These are phyloP conservation scores for Trichophyton benhamiae DNA, from an alignment of 2,329 filamentous ascomycete genomes.

Conservation along the genomic window DNA sequence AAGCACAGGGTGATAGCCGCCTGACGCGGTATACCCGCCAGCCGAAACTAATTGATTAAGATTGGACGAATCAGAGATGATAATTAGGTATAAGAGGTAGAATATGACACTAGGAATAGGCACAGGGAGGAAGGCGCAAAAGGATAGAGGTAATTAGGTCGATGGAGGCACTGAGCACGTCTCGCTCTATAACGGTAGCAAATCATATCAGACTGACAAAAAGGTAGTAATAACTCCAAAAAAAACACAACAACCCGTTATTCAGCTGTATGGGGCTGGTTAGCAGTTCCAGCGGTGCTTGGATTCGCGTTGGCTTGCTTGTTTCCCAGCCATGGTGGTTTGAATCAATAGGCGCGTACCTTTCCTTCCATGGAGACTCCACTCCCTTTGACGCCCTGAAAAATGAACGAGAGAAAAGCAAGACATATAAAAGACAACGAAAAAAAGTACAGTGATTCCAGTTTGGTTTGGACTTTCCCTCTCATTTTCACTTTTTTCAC, in stretches of 20 bases:
- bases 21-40: too few relatives aligned
- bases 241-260: not conserved
- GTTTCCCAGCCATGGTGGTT: not conserved
- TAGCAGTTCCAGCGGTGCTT: not conserved
- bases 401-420: not conserved
- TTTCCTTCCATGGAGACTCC: not conserved
- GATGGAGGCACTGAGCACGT: conserved; percentile 1
- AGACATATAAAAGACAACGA: not conserved
- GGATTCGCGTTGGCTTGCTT: not conserved
- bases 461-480: not conserved
- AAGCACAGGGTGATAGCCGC: too few relatives aligned
- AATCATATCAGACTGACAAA: not conserved
- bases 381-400: not conserved
- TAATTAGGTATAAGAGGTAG: too few relatives aligned
- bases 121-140: too few relatives aligned
- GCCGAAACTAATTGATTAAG: too few relatives aligned
- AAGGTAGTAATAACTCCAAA: not conserved
- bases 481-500: not conserved
- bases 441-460: not conserved
- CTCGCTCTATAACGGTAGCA: not conserved
- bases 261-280: not conserved
- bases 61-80: too few relatives aligned
- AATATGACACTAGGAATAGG: not conserved
- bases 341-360: not conserved
- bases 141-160: not conserved